Percentiles rank a stretch among this genome's conserved stretches.
Evolutionary conservation across 441 rosid genomes (phyloP).

Genomic region (Erodium trifolium): DNA sequence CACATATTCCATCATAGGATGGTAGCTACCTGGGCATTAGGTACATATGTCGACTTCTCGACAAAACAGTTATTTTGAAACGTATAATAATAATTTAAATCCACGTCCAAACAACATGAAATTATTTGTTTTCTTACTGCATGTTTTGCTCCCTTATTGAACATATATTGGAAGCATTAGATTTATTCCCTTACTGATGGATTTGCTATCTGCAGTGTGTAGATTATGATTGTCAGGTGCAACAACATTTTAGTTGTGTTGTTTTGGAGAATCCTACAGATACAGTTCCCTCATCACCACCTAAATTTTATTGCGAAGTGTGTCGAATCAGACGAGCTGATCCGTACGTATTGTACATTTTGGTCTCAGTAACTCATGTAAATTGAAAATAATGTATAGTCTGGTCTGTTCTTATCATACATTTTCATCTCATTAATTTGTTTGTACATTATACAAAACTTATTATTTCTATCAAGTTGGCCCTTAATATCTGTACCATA

Average conservation of each 20-base stretch:
- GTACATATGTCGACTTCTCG: neutral
- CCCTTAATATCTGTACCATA: neutral
- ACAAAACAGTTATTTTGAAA: neutral
- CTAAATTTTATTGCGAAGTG: slow-evolving; percentile 21
- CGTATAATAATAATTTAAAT: neutral
- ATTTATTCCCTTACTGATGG: neutral
- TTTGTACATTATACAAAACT: neutral
- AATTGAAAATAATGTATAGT: neutral
- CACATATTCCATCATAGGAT: neutral
- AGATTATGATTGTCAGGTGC: slow-evolving; percentile 23
- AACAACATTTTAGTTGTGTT: slow-evolving; percentile 25
- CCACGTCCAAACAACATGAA: neutral
- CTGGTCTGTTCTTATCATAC: neutral
- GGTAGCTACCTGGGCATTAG: neutral
- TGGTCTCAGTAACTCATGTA: neutral
- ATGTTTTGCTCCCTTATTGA: slow-evolving; percentile 3
- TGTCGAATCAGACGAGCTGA: slow-evolving; percentile 25
- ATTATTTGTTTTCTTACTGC: neutral
- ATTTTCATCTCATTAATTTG: neutral
- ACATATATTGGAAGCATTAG: neutral
- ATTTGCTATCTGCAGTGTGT: slow-evolving; percentile 21
- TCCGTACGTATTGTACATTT: slow-evolving; percentile 22
- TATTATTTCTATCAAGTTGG: neutral
- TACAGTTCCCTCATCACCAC: slow-evolving; percentile 12
- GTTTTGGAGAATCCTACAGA: slow-evolving; percentile 22